Evolutionary conservation across 2,329 filamentous ascomycete species (phyloP), one percentile per base, ranked within the genome.

Genomic region (Emericellopsis cladophorae): DNA sequence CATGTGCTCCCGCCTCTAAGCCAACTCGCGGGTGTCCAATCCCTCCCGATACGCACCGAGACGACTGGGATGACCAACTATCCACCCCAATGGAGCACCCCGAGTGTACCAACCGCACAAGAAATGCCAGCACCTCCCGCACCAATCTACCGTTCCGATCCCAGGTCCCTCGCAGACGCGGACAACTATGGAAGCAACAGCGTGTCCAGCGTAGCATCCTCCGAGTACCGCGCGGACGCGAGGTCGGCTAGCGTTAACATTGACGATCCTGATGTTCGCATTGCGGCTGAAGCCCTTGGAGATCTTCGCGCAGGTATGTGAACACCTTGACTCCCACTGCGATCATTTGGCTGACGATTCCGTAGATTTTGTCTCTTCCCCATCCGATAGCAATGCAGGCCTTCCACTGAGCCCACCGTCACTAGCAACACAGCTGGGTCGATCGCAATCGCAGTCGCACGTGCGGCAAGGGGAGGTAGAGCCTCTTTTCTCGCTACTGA

Each of bases 401-500:
- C 56, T 62, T 40, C 65, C 64, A 34, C 58, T 58, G 22, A 63
- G 41, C 47, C 61, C 54, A 9, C 58, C 51, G 4, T 33, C 48
- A 4, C 38, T 42, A 18, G 31, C 41, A 18, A 29, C 42, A 14
- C 40, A 39, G 7, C 14, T 40, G 10, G 26, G 35, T 32, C 34
- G 44, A 51, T 58, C 60, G 35, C 54, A 63, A 23, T 63, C 68
- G 81, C 29, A 23, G 21, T 33, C 71, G 78, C 26, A 29, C 26
- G 12, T 7, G 26, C 26, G 26, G 9, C 26, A 29, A 29, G 26
- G 26, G 3, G 26, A 29, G 12, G 26, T 29, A 6, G 88, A 95
- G 58, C 92, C 89, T 1, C 70, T 95, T 6, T 68, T 96, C 4
- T 84, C 86, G 5, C 76, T 96, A 1, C 74, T 96, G 18, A 93